Conservation (phyloP, 495 filamentous ascomycete genomes). For the Cenococcum geophilum region DNA sequence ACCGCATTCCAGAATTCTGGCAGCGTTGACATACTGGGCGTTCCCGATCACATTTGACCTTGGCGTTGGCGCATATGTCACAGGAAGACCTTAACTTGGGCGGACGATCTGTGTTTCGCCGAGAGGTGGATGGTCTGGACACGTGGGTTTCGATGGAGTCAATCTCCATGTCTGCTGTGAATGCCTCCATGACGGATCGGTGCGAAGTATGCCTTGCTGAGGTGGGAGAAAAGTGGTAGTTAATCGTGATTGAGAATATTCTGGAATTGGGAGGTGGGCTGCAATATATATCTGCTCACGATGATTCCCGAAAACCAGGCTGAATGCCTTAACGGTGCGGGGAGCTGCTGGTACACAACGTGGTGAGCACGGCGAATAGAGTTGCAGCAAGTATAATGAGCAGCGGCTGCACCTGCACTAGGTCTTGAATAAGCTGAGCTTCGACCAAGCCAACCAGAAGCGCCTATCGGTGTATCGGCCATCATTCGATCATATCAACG, state of each 20-base stretch:
- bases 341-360: neutral
- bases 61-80: slow-evolving; percentile 18
- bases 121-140: slow-evolving; percentile 10
- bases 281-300: neutral
- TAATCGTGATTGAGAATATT: neutral
- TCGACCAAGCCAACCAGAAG: neutral
- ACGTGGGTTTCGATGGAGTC: slow-evolving; percentile 12
- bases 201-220: neutral
- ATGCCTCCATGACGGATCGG: slow-evolving; percentile 10
- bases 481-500: neutral
- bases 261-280: neutral
- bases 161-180: slow-evolving; percentile 20
- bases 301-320: neutral
- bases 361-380: neutral
- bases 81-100: slow-evolving; percentile 19
- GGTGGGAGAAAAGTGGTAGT: neutral
- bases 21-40: slow-evolving; percentile 22
- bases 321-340: neutral
- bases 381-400: no score
- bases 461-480: neutral
- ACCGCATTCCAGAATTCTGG: slow-evolving; percentile 19
- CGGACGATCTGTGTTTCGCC: slow-evolving; percentile 17
- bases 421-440: neutral
- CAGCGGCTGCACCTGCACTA: neutral
- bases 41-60: slow-evolving; percentile 21